Conservation (phyloP, 1,284 basidiomycete genomes). For the Tilletia indica region DNA sequence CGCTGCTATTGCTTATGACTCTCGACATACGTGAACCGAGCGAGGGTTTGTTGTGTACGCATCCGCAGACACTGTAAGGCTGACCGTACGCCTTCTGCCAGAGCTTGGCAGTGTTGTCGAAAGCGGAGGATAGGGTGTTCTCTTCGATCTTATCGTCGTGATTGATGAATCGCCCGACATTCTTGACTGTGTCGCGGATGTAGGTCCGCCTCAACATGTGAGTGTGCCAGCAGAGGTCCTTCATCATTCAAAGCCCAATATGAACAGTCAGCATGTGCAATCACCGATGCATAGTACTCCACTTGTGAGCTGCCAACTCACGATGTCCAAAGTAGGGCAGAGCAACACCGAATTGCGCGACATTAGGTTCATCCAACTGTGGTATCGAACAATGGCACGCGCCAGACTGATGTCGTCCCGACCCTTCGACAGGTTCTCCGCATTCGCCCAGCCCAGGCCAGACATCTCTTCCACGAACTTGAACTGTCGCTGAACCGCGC, state of each 20-base stretch:
- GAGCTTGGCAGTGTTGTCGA: slow-evolving; percentile 32
- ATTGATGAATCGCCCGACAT: slow-evolving; percentile 43
- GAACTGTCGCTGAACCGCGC: slow-evolving; percentile 23
- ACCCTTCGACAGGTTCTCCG: slow-evolving; percentile 6
- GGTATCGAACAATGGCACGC: slow-evolving; percentile 35
- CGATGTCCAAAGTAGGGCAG: slow-evolving; percentile 42
- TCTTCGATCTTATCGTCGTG: slow-evolving; percentile 44
- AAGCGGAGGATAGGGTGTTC: slow-evolving; percentile 33
- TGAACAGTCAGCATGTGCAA: too few relatives aligned
- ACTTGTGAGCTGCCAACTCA: too few relatives aligned
- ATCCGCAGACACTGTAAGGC: slow-evolving; percentile 41
- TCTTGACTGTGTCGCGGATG: slow-evolving; percentile 28
- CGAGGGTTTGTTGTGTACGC: slow-evolving; percentile 32
- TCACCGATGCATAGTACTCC: too few relatives aligned
- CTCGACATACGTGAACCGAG: slow-evolving; percentile 26
- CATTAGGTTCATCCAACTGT: slow-evolving; percentile 36
- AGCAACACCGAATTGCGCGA: slow-evolving; percentile 21
- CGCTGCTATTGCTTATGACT: not conserved
- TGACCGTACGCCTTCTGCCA: slow-evolving; percentile 36
- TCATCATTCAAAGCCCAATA: too few relatives aligned
- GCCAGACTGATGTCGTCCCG: slow-evolving; percentile 17
- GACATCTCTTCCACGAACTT: slow-evolving; percentile 26
- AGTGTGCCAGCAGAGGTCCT: slow-evolving; percentile 44
- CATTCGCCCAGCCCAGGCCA: slow-evolving; percentile 23
- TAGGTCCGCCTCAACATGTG: slow-evolving; percentile 35